Base-by-base conservation (phyloP, 805 yeast genomes). In the Sugiyamaella americana region DNA sequence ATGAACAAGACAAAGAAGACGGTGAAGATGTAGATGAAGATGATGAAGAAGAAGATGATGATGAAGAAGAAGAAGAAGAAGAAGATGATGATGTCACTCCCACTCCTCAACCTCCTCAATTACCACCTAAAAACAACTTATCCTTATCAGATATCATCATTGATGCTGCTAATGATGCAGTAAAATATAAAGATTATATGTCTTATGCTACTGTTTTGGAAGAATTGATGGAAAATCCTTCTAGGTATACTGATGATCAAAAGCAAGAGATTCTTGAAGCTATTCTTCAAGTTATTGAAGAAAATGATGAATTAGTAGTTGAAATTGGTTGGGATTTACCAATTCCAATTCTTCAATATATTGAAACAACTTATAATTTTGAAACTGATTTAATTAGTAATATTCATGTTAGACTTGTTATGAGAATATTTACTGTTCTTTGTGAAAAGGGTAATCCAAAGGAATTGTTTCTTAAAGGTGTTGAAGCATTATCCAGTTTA, bases 301-400 rank as follows among this genome's bases (percentile, higher is more conserved):
- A 59, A 0, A 62, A 83, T 58, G 68, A 71, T 16, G 73, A 72
- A 8, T 63, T 87, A 24, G 69, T 80, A 0, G 70, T 74, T 38
- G 84, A 82, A 54, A 78, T 88, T 50, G 95, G 95, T 1, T 89
- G 97, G 97, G 97, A 89, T 62, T 60, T 89, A n/a, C 96, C 96
- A 1, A 74, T 73, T 26, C 64, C 85, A 43, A 54, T 89, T 4
- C 57, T 87, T 39, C 70, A 71, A 6, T 84, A 73, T 60, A 60
- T 82, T n/a, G 68, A 68, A n/a, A 41, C 50, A 10, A 40, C 43
- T n/a, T 54, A 46, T 32, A 47, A 51, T 24, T 53, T 51, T 41
- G 39, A 34, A 18, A 16, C 39, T 4, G 21, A 50, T 50, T 8
- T 48, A 34, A n/a, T 47, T 41, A 37, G 44, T 16, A 50, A 39